Percentiles rank a stretch among this genome's conserved stretches.
phyloP scores from a whole-genome alignment of 768 basidiomycete genomes.

The Tricholoma sp. region DNA sequence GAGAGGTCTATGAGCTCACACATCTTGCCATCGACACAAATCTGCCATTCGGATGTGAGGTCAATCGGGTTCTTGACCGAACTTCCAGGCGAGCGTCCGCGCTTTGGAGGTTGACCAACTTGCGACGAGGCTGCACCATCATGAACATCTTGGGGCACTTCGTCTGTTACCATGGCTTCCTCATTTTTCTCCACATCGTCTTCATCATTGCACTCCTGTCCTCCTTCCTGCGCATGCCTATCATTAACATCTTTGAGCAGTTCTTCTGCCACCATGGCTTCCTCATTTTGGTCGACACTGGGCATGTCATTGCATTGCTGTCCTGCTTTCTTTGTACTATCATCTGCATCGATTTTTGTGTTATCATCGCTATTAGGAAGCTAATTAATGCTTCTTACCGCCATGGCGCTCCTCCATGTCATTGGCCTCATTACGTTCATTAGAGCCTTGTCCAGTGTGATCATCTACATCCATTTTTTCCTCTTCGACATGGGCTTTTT shows the following conservation, averaged over 20 bases:
- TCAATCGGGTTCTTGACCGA: not conserved
- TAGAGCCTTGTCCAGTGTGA: not conserved
- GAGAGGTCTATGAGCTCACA: not conserved
- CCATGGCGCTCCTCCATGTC: not conserved
- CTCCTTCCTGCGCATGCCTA: not conserved
- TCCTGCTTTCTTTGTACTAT: not conserved
- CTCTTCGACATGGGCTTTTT: not conserved
- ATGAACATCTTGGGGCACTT: too few relatives aligned
- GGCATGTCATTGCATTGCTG: not conserved
- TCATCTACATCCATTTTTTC: not conserved
- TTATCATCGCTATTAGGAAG: not conserved
- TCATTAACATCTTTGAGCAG: not conserved
- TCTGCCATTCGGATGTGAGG: not conserved
- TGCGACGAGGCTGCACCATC: too few relatives aligned
- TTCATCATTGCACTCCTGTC: too few relatives aligned
- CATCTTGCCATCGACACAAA: not conserved
- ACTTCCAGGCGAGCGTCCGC: not conserved
- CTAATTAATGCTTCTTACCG: too few relatives aligned
- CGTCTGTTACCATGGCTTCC: too few relatives aligned
- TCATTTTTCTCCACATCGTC: too few relatives aligned
- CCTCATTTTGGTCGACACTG: not conserved
- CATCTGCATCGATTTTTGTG: not conserved
- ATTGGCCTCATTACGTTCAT: not conserved
- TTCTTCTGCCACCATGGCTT: not conserved
- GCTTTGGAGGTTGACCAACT: not conserved